These are phyloP conservation scores for Saccharum spontaneum DNA, from an alignment of 176 grass and related monocot species.

Conservation along the genomic window DNA sequence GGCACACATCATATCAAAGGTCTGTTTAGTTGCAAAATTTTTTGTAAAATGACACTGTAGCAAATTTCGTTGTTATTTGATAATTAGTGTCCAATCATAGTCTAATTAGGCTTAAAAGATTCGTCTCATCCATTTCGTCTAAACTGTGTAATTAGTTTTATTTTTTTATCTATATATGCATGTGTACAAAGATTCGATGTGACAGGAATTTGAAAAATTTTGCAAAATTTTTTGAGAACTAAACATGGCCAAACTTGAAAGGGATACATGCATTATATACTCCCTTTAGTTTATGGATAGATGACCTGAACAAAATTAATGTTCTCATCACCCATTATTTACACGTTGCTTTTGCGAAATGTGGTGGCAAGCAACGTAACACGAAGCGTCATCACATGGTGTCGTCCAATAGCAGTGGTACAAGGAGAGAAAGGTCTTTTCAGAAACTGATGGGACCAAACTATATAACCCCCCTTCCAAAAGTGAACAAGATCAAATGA, in stretches of 20 bases:
- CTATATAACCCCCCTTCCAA: neutral
- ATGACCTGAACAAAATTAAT: slow-evolving; percentile 15
- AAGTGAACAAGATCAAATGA: slow-evolving; percentile 32
- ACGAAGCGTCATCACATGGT: neutral
- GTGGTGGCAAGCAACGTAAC: neutral
- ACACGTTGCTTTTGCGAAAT: neutral
- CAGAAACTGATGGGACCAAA: slow-evolving; percentile 1
- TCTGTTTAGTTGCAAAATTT: no score
- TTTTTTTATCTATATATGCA: no score
- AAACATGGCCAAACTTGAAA: slow-evolving; percentile 10
- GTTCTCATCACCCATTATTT: slow-evolving; percentile 1
- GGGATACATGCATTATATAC: neutral
- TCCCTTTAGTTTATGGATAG: slow-evolving; percentile 2
- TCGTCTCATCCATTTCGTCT: no score
- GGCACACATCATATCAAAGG: neutral
- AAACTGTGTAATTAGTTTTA: no score
- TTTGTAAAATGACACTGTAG: no score
- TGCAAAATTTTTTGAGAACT: no score
- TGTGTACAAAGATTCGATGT: no score
- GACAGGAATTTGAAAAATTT: no score
- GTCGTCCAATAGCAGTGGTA: neutral
- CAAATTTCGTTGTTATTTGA: no score
- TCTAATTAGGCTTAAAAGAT: no score
- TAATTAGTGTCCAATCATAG: no score
- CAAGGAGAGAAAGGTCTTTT: slow-evolving; percentile 29